phyloP scores from a whole-genome alignment of 2,329 filamentous ascomycete genomes.

The Aspergillus pseudotamarii region DNA sequence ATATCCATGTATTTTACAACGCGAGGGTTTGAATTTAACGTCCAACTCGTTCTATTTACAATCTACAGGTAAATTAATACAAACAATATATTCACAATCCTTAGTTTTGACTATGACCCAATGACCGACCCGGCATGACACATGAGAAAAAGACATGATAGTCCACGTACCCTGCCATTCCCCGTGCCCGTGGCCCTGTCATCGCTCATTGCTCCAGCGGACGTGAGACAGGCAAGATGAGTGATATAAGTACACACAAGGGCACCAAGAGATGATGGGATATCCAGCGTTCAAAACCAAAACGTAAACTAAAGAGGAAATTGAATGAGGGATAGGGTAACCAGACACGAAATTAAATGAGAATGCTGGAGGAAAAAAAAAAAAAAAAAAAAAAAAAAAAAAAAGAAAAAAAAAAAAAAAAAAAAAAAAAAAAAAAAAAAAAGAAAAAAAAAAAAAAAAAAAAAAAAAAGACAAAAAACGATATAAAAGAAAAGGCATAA shows the following conservation, averaged over 20 bases:
- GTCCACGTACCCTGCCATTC: conserved; percentile 33
- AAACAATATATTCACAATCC: conserved; percentile 24
- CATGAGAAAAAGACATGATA: conserved; percentile 40
- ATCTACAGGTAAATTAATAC: background rate
- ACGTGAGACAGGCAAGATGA: conserved; percentile 32
- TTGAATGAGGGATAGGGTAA: conserved; percentile 14
- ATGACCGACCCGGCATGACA: conserved; percentile 40
- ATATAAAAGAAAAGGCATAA: conserved; percentile 11
- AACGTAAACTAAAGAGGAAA: conserved; percentile 21
- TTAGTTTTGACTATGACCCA: conserved; percentile 32
- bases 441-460: background rate
- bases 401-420: conserved; percentile 20
- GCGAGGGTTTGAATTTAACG: conserved; percentile 22
- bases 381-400: conserved; percentile 15
- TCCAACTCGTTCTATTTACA: background rate
- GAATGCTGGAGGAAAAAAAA: conserved; percentile 9
- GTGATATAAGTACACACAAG: conserved; percentile 36
- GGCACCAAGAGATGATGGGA: conserved; percentile 39
- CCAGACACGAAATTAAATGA: conserved; percentile 22
- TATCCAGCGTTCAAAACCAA: conserved; percentile 40
- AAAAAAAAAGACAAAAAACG: conserved; percentile 13
- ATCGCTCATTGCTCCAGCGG: conserved; percentile 29
- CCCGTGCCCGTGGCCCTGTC: conserved; percentile 28
- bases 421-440: conserved; percentile 8
- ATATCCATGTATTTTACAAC: background rate